Base-by-base conservation (phyloP, 805 yeast species). In the Nakazawaea sp. region DNA sequence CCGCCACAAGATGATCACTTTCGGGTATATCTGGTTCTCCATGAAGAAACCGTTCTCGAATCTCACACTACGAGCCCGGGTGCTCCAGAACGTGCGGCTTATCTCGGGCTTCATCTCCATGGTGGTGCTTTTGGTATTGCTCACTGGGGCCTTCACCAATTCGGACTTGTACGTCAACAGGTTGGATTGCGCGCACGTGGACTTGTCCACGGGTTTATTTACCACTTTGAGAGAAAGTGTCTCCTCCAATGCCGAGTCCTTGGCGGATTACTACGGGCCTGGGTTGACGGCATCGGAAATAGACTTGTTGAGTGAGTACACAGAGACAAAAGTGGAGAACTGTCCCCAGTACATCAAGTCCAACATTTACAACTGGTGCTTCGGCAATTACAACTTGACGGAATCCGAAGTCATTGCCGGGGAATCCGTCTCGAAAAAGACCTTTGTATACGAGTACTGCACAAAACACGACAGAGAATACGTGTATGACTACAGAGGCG, bases 131-230 rank as follows among this genome's bases (percentile, higher is more conserved):
- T 18, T 49, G 21, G 27, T 43, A 4, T 5, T 33, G 13, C 13
- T 38, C 20, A 19, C 34, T n/a, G 41, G 37, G 13, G 28, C 41
- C 4, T 27, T 38, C 26, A 28, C 36, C 9, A 18, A 18, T 7
- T 10, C 33, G 9, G 32, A 35, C 3, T 27, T 42, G 3, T 45
- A 44, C 19, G 48, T 67, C 8, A 58, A 63, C 5, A 48, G 64
- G 27, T 55, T 78, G 27, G 67, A 69, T 46, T 73, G 77, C 41
- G 62, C 70, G 4, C 78, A 71, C 45, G 52, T 66, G 5, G 75
- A 73, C 42, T 70, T 78, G 15, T 67, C 78, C 1, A 46, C 56
- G 15, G 84, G 83, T 1, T 52, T 78, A 7, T 76, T 72, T 45
- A 51, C 62, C 18, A 59, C 69, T 4, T 52, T 72, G 37, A 52